Conservation (phyloP, 768 basidiomycete species). For the Serendipita sp. region DNA sequence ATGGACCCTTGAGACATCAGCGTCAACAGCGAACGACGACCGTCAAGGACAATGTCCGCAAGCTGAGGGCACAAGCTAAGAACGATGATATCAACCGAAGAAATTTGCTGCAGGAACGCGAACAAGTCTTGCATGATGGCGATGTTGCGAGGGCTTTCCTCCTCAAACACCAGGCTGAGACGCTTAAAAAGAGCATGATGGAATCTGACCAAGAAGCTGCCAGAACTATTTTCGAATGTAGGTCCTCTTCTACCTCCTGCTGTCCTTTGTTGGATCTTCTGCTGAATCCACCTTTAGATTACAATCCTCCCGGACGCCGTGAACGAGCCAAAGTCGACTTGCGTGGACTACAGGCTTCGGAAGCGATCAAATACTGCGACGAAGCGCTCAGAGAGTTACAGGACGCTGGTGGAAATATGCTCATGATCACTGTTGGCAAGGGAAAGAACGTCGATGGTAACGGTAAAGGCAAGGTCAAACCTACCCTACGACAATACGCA, state of each 20-base stretch:
- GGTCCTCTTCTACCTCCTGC: neutral
- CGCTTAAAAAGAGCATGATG: neutral
- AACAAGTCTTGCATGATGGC: neutral
- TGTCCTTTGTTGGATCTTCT: neutral
- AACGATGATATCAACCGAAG: conserved; percentile 1
- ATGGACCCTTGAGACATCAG: no score
- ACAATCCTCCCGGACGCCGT: neutral
- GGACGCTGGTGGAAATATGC: neutral
- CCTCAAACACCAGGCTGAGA: conserved; percentile 5
- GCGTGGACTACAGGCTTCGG: neutral
- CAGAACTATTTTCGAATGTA: conserved; percentile 1
- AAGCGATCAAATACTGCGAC: neutral
- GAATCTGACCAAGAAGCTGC: conserved; percentile 1
- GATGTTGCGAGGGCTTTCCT: neutral
- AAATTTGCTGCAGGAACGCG: neutral
- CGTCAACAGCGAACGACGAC: no score
- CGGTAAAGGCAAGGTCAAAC: conserved; percentile 4
- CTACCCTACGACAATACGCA: neutral
- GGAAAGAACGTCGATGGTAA: conserved; percentile 2
- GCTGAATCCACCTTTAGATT: neutral
- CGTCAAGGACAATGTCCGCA: neutral
- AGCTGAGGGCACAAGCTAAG: conserved; percentile 2
- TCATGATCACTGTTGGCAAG: neutral
- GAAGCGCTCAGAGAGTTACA: conserved; percentile 4
- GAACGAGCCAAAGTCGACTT: neutral